Evolutionary conservation across 371 early-diverging fungal species (phyloP).

Genomic region (Saksenaea vasiformis): DNA sequence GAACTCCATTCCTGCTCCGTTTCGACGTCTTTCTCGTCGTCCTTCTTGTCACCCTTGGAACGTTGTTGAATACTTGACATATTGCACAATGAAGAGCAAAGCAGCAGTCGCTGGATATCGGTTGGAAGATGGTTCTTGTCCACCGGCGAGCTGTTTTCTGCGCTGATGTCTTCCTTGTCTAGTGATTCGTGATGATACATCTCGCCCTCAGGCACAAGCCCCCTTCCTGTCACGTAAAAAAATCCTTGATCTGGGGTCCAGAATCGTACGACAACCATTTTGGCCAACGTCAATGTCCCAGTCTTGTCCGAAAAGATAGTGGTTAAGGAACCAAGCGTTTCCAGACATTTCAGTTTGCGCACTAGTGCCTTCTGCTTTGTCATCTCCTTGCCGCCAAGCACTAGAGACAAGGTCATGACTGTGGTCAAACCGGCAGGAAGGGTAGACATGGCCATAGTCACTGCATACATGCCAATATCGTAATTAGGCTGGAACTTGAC

Average conservation of each 20-base stretch:
- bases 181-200: conserved; percentile 34
- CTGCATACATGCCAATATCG: conserved; percentile 46
- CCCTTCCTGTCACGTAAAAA: conserved; percentile 61
- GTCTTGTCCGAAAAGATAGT: conserved; percentile 88
- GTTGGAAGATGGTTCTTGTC: conserved; percentile 19
- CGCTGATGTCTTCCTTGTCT: conserved; percentile 12
- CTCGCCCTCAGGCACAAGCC: conserved; percentile 66
- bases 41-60: conserved; percentile 12
- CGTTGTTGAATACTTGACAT: conserved; percentile 56
- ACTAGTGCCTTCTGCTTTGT: conserved; percentile 53
- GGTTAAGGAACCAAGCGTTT: conserved; percentile 92
- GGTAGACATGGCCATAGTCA: conserved; percentile 41
- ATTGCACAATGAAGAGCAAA: conserved; percentile 59
- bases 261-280: conserved; percentile 74
- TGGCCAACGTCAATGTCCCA: conserved; percentile 64
- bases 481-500: conserved; percentile 43
- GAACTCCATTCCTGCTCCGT: conserved; percentile 56
- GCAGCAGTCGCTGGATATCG: conserved; percentile 32
- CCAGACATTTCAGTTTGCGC: conserved; percentile 87
- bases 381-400: conserved; percentile 44
- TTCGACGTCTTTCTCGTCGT: background rate
- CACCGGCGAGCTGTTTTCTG: conserved; percentile 12
- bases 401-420: conserved; percentile 43
- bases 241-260: conserved; percentile 69
- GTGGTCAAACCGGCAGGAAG: conserved; percentile 46